A percentile compares a stretch with the other conserved stretches of the same genome.
Evolutionary conservation across 805 yeast genomes (phyloP).

Genomic region (Wickerhamomyces canadensis): DNA sequence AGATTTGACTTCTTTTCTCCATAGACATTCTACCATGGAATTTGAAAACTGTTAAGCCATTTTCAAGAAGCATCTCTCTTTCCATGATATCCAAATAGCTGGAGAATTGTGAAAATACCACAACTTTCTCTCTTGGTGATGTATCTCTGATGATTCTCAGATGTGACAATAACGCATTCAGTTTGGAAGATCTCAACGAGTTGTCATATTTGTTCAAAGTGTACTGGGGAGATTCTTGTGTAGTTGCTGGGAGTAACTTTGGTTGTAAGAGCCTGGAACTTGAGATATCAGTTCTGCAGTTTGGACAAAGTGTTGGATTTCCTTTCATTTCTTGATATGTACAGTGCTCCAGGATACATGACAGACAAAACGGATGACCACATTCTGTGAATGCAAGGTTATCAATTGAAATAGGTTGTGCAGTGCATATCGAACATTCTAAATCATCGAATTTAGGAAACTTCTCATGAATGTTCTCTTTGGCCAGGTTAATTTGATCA

Average conservation of each 20-base stretch:
- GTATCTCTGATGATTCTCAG: constrained; percentile 47
- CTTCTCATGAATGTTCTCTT: constrained; percentile 24
- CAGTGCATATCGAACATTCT: constrained; percentile 85
- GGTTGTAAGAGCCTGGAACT: constrained; percentile 36
- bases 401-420: constrained; percentile 52
- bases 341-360: constrained; percentile 70
- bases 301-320: constrained; percentile 59
- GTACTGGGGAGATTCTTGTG: background rate
- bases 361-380: constrained; percentile 73
- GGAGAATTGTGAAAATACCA: constrained; percentile 89
- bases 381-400: constrained; percentile 64
- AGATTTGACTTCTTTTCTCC: constrained; percentile 55
- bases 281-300: constrained; percentile 59
- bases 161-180: constrained; percentile 61
- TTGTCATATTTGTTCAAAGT: constrained; percentile 19
- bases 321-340: constrained; percentile 52
- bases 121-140: constrained; percentile 64
- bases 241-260: constrained; percentile 11
- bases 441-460: constrained; percentile 35
- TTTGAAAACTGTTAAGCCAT: constrained; percentile 52
- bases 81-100: constrained; percentile 74
- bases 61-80: constrained; percentile 42
- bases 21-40: constrained; percentile 79
- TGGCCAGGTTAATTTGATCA: constrained; percentile 12
- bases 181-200: constrained; percentile 57